Percentiles rank a stretch among this genome's conserved stretches.
Conservation (phyloP, 345 rosid species). For the Populus ilicifolia region DNA sequence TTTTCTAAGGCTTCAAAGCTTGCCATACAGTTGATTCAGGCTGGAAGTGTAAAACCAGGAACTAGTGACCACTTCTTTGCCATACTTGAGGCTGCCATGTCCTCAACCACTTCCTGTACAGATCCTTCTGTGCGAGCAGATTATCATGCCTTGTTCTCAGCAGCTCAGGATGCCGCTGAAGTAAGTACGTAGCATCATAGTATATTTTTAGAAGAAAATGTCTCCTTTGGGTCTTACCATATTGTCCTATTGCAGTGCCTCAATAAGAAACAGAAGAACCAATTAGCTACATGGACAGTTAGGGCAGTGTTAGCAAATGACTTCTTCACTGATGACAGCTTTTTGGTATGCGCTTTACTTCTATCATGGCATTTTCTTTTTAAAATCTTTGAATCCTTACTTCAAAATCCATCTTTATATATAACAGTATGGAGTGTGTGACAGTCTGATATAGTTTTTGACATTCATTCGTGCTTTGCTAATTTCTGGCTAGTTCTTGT, state of each 20-base stretch:
- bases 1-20: slow-evolving; percentile 91
- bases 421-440: neutral
- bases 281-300: slow-evolving; percentile 59
- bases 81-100: slow-evolving; percentile 86
- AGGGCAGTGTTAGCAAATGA: slow-evolving; percentile 88
- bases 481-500: too few relatives aligned
- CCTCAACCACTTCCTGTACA: slow-evolving; percentile 59
- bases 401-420: neutral
- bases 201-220: neutral
- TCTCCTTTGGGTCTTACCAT: slow-evolving; percentile 9
- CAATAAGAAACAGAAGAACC: slow-evolving; percentile 65
- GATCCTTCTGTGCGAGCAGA: slow-evolving; percentile 65
- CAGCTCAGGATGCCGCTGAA: slow-evolving; percentile 75
- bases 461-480: too few relatives aligned
- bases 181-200: slow-evolving; percentile 32
- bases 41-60: slow-evolving; percentile 85
- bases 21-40: slow-evolving; percentile 75
- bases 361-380: neutral
- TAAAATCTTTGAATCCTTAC: neutral
- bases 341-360: slow-evolving; percentile 57
- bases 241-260: slow-evolving; percentile 49
- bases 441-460: neutral
- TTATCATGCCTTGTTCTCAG: slow-evolving; percentile 76
- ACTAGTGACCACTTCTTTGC: slow-evolving; percentile 67
- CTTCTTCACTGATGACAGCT: slow-evolving; percentile 91